phyloP scores from a whole-genome alignment of 2,329 filamentous ascomycete genomes.

The Hypoxylon sp. region DNA sequence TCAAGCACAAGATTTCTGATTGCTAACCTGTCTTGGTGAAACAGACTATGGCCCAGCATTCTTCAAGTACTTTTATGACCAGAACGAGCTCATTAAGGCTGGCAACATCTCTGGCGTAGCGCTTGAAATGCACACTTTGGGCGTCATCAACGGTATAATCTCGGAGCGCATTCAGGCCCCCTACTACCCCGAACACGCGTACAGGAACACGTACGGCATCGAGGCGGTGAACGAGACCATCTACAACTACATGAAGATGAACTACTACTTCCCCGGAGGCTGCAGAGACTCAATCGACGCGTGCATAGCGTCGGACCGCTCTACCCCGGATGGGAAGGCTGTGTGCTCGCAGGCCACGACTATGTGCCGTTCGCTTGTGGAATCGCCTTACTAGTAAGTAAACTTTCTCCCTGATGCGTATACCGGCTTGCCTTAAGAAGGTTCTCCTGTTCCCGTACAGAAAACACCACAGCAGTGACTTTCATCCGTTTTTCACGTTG shows the following conservation, averaged over 20 bases:
- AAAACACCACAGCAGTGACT: neutral
- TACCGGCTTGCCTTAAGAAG: too few relatives aligned
- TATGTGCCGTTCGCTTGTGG: slow-evolving; percentile 64
- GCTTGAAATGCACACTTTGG: slow-evolving; percentile 61
- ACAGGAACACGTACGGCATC: slow-evolving; percentile 55
- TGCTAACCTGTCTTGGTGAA: neutral
- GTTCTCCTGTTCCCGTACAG: neutral
- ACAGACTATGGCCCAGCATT: slow-evolving; percentile 50
- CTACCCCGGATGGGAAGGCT: slow-evolving; percentile 49
- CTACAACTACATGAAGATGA: slow-evolving; percentile 65
- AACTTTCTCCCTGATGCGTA: neutral
- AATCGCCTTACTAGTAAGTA: slow-evolving; percentile 61
- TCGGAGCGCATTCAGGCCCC: slow-evolving; percentile 58
- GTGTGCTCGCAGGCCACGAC: slow-evolving; percentile 62
- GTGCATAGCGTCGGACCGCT: slow-evolving; percentile 57
- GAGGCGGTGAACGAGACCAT: slow-evolving; percentile 63
- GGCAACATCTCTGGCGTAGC: slow-evolving; percentile 56
- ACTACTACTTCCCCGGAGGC: slow-evolving; percentile 52
- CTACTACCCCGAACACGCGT: slow-evolving; percentile 51
- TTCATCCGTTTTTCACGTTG: neutral
- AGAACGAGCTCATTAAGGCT: slow-evolving; percentile 62
- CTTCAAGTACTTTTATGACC: slow-evolving; percentile 64
- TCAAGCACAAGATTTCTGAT: neutral
- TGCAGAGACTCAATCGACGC: slow-evolving; percentile 61
- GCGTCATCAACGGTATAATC: slow-evolving; percentile 65